phyloP scores from a whole-genome alignment of 1,139 yeast species.

The Pichia terricola region DNA sequence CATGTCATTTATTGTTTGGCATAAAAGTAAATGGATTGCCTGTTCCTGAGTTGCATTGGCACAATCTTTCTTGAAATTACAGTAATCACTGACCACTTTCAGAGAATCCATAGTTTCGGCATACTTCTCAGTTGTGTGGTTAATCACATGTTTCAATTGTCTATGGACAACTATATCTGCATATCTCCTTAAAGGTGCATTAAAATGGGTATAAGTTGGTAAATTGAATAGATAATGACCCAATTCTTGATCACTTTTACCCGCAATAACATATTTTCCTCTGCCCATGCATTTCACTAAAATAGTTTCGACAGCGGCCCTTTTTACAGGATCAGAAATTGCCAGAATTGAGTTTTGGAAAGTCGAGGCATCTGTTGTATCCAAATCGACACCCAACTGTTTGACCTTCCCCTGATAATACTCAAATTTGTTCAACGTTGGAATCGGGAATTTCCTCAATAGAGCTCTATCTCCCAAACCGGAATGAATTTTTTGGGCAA shows the following conservation, averaged over 20 bases:
- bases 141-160: slow-evolving; percentile 65
- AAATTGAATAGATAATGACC: slow-evolving; percentile 74
- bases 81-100: slow-evolving; percentile 79
- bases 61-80: slow-evolving; percentile 92
- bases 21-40: slow-evolving; percentile 75
- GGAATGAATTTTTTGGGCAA: slow-evolving; percentile 74
- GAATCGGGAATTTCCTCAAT: slow-evolving; percentile 80
- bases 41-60: slow-evolving; percentile 92
- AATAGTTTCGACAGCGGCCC: slow-evolving; percentile 72
- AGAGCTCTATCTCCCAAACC: slow-evolving; percentile 73
- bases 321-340: slow-evolving; percentile 52
- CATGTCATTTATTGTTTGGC: slow-evolving; percentile 76
- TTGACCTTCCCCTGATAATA: slow-evolving; percentile 64
- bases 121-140: slow-evolving; percentile 26
- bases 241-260: slow-evolving; percentile 73
- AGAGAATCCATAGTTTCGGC: slow-evolving; percentile 60
- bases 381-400: slow-evolving; percentile 58
- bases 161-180: slow-evolving; percentile 90
- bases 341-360: slow-evolving; percentile 62
- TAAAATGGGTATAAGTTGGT: slow-evolving; percentile 86
- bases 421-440: slow-evolving; percentile 75
- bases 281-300: slow-evolving; percentile 75
- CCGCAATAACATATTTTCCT: slow-evolving; percentile 84
- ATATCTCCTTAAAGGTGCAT: slow-evolving; percentile 86
- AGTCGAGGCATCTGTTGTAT: slow-evolving; percentile 65